Base-by-base conservation (phyloP, 768 basidiomycete species). In the Hericium alpestre region DNA sequence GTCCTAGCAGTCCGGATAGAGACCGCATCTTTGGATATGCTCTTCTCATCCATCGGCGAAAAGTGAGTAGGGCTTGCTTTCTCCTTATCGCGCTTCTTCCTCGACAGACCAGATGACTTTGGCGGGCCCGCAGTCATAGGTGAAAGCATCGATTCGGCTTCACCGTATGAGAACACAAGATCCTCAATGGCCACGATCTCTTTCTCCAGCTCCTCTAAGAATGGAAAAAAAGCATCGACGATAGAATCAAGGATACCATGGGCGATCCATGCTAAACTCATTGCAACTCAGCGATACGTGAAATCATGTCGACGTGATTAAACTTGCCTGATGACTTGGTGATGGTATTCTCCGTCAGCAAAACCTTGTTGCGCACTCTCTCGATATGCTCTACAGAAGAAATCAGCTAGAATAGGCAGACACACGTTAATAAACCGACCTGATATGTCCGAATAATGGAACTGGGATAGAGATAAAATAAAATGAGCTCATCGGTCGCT, bases 201-300 rank as follows among this genome's bases (percentile, higher is more conserved):
- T 47, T 51, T 85, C 65, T 95, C 93, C 39, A 96, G 86, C 58
- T 84, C 82, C 61, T 84, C 79, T 58, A 93, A 73, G 58, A 92
- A 77, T 1, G 91, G 91, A 67, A 93, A 92, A 71, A 94, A 94
- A 0, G 90, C 86, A 66, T 97, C 93, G 20, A 97, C 93, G 54
- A 97, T 84, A 1, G 92, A 94, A 65, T 96, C 94, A 61, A 97
- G 73, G 55, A 96, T 78, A 20, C 86, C 88, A 69, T 97, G 93
- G 0, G 91, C 92, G 61, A 97, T 90, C 91, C 92, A 95, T 66
- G 93, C 93, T 92, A 63, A 6, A 18, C 3, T 20, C 37, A 60
- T 12, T 40, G 37, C 38, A 5, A 32, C 2, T n/a, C 18, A 38
- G 55, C 32, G 43, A 50, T 47, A 43, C 12, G 5, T 39, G 50